A percentile compares a stretch with the other conserved stretches of the same genome.
These are phyloP conservation scores for Penicillium brevicompactum DNA, from an alignment of 2,329 filamentous ascomycete species.

Conservation along the genomic window DNA sequence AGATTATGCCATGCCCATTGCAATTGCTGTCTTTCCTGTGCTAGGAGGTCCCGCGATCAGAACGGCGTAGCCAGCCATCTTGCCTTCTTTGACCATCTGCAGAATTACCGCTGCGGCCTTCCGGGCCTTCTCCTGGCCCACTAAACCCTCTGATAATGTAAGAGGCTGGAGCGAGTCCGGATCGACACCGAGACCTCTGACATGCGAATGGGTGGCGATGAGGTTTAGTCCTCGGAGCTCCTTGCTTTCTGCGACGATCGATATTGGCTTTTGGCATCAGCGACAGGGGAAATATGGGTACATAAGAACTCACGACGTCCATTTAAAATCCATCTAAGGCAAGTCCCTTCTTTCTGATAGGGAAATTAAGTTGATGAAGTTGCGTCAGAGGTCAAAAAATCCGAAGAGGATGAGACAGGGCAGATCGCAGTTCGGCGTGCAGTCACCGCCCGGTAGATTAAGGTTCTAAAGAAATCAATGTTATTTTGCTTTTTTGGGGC, in stretches of 20 bases:
- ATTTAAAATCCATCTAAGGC: too few species aligned
- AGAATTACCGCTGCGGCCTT: constrained; percentile 95
- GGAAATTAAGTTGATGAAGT: too few species aligned
- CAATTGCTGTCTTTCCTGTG: constrained; percentile 97
- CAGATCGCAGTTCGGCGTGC: too few species aligned
- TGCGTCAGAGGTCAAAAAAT: too few species aligned
- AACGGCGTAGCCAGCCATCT: constrained; percentile 93
- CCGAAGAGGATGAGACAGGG: too few species aligned
- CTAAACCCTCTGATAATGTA: constrained; percentile 82
- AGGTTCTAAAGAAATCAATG: too few species aligned
- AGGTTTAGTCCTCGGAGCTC: constrained; percentile 96
- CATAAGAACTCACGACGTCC: too few species aligned
- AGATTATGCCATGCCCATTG: constrained; percentile 98
- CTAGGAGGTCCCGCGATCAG: constrained; percentile 94
- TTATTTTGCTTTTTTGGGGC: too few species aligned
- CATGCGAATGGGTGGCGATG: constrained; percentile 97
- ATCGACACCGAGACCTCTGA: constrained; percentile 92
- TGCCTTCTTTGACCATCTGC: constrained; percentile 98
- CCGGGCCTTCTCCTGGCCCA: constrained; percentile 93
- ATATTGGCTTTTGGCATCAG: constrained; percentile 56
- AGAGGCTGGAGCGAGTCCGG: constrained; percentile 86
- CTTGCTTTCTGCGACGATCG: constrained; percentile 90
- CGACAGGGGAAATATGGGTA: too few species aligned
- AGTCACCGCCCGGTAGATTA: too few species aligned
- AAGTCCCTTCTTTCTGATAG: too few species aligned